Base-by-base conservation (phyloP, 2,329 filamentous ascomycete species). In the Arthrobotrys iridis region DNA sequence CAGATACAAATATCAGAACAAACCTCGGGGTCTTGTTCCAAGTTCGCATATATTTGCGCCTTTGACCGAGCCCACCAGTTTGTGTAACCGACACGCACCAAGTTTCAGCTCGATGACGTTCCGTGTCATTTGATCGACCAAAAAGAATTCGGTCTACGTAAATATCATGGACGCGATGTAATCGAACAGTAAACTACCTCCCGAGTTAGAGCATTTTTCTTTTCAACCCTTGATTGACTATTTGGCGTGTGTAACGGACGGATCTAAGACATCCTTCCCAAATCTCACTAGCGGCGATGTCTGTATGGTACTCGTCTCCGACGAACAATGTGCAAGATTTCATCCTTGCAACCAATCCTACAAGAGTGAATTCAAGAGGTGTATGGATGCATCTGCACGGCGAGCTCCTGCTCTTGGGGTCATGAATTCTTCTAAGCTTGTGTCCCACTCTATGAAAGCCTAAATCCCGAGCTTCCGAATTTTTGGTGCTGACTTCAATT, bases 221-320 rank as follows among this genome's bases (percentile, higher is more conserved):
- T 35, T n/a, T 37, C 30, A 15, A 15, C 24, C 7, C 50, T 37
- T 55, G 50, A 55, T 55, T 37, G n/a, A 15, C 30, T 28, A 55
- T 33, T 28, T 13, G n/a, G 41, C 24, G 43, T 64, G 59, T 64
- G 59, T 50, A 64, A 64, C 59, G 33, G 52, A 64, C 59, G 33
- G 30, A 50, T 64, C 59, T 52, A 40, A 50, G 43, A 64, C 43
- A 64, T 37, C 1, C 4, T 37, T 55, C 43, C 59, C 20, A 20
- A 50, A 64, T 1, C 33, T 22, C 11, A 11, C 45, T 64, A 64
- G 59, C 18, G 13, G 11, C 13, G 15, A n/a, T 55, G 15, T 35
- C 15, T 37, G 50, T 37, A 22, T 13, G 26, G 13, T 20, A 35
- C 30, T 15, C 41, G 59, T 41, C 24, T 41, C 40, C 59, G n/a